These are phyloP conservation scores for Dentipellis fragilis DNA, from an alignment of 768 basidiomycete genomes.

Conservation along the genomic window DNA sequence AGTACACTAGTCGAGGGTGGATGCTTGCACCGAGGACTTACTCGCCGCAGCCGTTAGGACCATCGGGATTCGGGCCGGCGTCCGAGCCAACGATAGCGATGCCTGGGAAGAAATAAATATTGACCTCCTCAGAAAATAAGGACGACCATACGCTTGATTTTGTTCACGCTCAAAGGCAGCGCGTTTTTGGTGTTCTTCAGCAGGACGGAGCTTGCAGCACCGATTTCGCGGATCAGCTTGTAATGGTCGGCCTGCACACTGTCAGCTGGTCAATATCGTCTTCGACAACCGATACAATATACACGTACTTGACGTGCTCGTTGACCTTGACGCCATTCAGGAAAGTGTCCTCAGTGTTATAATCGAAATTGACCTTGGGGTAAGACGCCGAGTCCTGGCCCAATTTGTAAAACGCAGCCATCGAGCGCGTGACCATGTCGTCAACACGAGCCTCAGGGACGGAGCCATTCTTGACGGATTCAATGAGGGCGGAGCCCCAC, in stretches of 20 bases:
- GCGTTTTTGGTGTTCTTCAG: constrained; percentile 57
- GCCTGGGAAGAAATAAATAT: not conserved
- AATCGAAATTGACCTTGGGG: constrained; percentile 65
- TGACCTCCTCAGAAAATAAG: not conserved
- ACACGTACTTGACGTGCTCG: constrained; percentile 38
- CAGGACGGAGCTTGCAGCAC: constrained; percentile 62
- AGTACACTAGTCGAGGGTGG: not conserved
- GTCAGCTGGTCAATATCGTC: not conserved
- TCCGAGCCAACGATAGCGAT: constrained; percentile 28
- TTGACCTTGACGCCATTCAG: constrained; percentile 40
- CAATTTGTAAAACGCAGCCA: constrained; percentile 62
- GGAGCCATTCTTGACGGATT: constrained; percentile 59
- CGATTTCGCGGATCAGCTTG: constrained; percentile 60
- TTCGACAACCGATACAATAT: not conserved
- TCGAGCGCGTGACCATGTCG: constrained; percentile 77
- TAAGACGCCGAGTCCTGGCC: constrained; percentile 53
- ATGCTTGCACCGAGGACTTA: not conserved
- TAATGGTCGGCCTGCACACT: constrained; percentile 59
- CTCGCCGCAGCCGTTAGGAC: not conserved
- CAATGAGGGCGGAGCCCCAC: constrained; percentile 60
- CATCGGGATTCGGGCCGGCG: constrained; percentile 27
- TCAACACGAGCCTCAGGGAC: constrained; percentile 56
- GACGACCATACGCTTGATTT: not conserved
- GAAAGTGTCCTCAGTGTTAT: constrained; percentile 27
- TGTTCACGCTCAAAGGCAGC: constrained; percentile 41